Base-by-base conservation (phyloP, 2,329 filamentous ascomycete species). In the Dichotomopilus funicola region DNA sequence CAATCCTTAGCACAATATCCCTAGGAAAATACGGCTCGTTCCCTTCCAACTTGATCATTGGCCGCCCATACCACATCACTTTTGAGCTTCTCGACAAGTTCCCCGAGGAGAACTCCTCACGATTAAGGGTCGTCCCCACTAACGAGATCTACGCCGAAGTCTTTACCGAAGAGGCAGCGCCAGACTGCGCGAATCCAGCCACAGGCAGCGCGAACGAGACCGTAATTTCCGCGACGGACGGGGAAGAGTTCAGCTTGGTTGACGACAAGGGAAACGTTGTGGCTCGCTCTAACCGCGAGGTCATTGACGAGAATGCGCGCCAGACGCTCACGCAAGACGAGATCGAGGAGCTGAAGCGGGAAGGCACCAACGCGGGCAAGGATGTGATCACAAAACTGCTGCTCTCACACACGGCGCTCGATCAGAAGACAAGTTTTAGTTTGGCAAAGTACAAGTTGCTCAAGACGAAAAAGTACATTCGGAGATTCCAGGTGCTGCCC, bases 391-490 rank as follows among this genome's bases (percentile, higher is more conserved):
- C 89, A n/a, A 95, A 91, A 72, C 83, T 99, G 33, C 81, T 99
- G 71, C 80, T 91, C 35, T 94, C 91, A 44, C 94, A 99, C 71
- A 86, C 88, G 13, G 88, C 87, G 1, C 79, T 99, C 44, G 91
- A 95, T 63, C 88, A 97, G 73, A 99, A 99, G 78, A 97, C 94
- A 0, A 80, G 85, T 0, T 99, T 95, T 67, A 95, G 91, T 2
- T 76, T 96, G 56, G 91, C 92, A 44, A 99, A 99, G 71, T 99
- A 99, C 72, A 96, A 94, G 66, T 76, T 97, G 13, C 79, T 95
- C 46, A 99, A 99, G 75, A 87, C 89, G 61, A 91, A 86, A 68
- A 99, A 99, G 72, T 97, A 95, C 69, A 80, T 97, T 61, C 86
- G 88, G 65, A 80, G 91, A 10, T 97, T 99, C 66, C 89, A 88